These are phyloP conservation scores for Eucalyptus tenuipes DNA, from an alignment of 345 rosid genomes.

Conservation along the genomic window DNA sequence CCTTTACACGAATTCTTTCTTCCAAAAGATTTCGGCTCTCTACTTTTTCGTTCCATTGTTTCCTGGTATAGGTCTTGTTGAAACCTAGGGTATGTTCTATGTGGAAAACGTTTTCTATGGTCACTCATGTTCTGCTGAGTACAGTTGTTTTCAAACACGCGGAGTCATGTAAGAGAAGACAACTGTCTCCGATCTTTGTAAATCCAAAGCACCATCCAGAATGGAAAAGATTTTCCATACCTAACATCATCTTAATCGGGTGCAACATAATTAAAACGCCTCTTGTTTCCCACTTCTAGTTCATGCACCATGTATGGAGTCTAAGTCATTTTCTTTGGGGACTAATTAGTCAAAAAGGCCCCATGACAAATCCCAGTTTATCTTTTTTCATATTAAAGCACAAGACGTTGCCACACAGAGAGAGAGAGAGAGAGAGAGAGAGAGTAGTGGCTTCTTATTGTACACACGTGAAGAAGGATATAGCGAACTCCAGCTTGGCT, in stretches of 20 bases:
- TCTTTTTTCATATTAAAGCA: not conserved
- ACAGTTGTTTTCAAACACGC: not conserved
- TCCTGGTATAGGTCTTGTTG: not conserved
- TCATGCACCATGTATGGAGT: not conserved
- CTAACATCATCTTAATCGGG: not conserved
- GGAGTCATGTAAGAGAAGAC: not conserved
- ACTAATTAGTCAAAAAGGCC: not conserved
- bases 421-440: not conserved
- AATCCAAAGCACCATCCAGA: not conserved
- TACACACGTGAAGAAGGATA: not conserved
- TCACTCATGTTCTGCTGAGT: not conserved
- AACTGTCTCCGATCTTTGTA: not conserved
- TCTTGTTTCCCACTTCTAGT: not conserved
- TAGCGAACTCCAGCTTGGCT: not conserved
- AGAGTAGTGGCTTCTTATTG: not conserved
- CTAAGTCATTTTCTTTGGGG: not conserved
- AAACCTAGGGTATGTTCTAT: not conserved
- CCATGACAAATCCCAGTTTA: not conserved
- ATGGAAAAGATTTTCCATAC: not conserved
- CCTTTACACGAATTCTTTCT: not conserved
- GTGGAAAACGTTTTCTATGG: not conserved
- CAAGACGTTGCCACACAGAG: not conserved
- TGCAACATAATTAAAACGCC: not conserved
- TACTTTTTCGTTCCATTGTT: not conserved
- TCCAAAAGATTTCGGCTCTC: not conserved